Percentiles rank a stretch among this genome's conserved stretches.
These are phyloP conservation scores for Cucurbita maxima DNA, from an alignment of 306 rosid genomes.

Conservation along the genomic window DNA sequence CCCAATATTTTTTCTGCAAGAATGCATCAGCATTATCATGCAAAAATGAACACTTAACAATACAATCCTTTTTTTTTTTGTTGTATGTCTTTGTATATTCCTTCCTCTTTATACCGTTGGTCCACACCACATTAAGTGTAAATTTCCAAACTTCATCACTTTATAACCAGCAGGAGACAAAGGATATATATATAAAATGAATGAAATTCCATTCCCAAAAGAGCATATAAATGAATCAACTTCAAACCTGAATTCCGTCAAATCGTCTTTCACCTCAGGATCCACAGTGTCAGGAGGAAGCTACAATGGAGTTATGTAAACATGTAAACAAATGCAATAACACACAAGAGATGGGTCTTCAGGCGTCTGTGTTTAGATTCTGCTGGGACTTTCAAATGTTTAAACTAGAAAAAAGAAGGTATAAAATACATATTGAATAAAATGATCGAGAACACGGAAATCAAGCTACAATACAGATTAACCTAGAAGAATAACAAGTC, in stretches of 20 bases:
- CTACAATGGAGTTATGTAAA: constrained; percentile 23
- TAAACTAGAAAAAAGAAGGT: background rate
- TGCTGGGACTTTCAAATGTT: background rate
- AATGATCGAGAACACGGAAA: background rate
- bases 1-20: constrained; percentile 93
- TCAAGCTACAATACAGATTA: background rate
- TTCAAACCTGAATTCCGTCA: constrained; percentile 84
- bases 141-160: background rate
- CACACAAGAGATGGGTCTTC: background rate
- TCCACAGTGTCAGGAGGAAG: constrained; percentile 51
- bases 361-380: background rate
- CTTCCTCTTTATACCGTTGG: background rate
- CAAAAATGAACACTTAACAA: background rate
- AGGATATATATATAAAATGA: background rate
- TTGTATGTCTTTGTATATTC: too few relatives aligned
- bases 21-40: constrained; percentile 4
- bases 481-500: background rate
- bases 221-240: background rate
- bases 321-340: constrained; percentile 4
- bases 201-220: background rate
- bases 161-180: background rate
- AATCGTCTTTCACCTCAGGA: constrained; percentile 52
- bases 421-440: background rate
- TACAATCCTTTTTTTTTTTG: background rate
- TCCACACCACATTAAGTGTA: background rate